Percentiles rank a stretch among this genome's conserved stretches.
Conservation (phyloP, 202 grass and related monocot genomes). For the Setaria viridis region DNA sequence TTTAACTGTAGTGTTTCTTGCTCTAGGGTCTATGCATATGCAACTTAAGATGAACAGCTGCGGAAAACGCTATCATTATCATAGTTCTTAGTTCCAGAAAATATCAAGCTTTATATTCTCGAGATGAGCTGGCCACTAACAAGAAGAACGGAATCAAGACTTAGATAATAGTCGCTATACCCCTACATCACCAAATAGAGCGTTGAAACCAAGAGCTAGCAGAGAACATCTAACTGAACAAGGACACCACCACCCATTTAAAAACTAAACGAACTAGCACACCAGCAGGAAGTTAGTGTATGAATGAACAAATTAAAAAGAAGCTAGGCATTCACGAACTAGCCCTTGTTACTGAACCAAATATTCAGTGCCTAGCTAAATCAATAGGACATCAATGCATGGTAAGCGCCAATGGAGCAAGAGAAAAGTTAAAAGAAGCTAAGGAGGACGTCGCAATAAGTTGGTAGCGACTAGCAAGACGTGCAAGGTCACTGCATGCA, state of each 20-base stretch:
- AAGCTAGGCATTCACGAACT: too few species aligned
- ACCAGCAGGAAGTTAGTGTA: not conserved
- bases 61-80: not conserved
- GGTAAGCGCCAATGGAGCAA: not conserved
- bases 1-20: slow-evolving; percentile 38
- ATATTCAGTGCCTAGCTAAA: not conserved
- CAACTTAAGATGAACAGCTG: not conserved
- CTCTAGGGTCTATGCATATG: slow-evolving; percentile 5
- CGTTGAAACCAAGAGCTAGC: slow-evolving; percentile 22
- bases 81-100: not conserved
- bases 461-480: not conserved
- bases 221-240: slow-evolving; percentile 13
- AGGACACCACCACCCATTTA: not conserved
- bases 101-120: not conserved
- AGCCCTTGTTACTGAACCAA: not conserved
- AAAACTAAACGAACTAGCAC: not conserved
- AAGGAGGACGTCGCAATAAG: not conserved
- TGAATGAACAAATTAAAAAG: not conserved
- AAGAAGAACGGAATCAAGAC: not conserved
- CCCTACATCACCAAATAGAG: not conserved
- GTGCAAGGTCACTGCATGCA: not conserved
- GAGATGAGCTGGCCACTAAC: slow-evolving; percentile 13
- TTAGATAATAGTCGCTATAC: too few species aligned
- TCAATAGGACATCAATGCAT: not conserved
- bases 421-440: not conserved